Base-by-base conservation (phyloP, 78 protist genomes). In the Chrysochromulina tobinii region DNA sequence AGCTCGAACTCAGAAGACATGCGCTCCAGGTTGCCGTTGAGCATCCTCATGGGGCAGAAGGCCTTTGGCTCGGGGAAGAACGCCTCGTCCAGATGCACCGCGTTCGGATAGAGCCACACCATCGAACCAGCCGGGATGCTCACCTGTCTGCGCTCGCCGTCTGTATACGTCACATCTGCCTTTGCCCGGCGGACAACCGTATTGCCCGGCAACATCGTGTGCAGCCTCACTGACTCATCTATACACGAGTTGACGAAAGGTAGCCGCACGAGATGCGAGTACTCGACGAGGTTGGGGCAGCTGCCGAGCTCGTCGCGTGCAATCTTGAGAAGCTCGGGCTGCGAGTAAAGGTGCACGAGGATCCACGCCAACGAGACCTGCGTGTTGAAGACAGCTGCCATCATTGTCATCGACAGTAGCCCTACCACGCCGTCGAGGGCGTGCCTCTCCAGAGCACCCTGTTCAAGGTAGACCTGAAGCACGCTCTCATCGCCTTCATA, bases 361-460 rank as follows among this genome's bases (percentile, higher is more conserved):
- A 66, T 66, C 72, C 72, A 66, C 48, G 72, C 72, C 6, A 66
- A 21, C 18, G 72, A 66, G n/a, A 38, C 38, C 72, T 66, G 72
- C 72, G 72, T 66, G 72, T 66, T 66, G 72, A 66, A 66, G 72
- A 66, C 72, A 6, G 72, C 72, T 14, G 72, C 72, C 72, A 66
- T 66, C 9, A 66, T 9, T 66, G 72, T 66, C 72, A 66, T 66
- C n/a, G 72, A 15, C n/a, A 66, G 72, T 21, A 66, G n/a, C 5
- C 72, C 72, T 21, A 66, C 72, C 48, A 66, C 72, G 72, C 18
- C 72, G 9, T 66, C 72, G n/a, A 15, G n/a, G 18, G 25, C 17
- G n/a, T 14, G 7, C 48, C 17, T 15, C 7, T 66, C 72, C 9
- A 66, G 72, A 4, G 72, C 72, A 14, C 72, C 72, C 18, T 9